phyloP scores from a whole-genome alignment of 371 early-diverging fungal species.

The Rhizopus delemar region DNA sequence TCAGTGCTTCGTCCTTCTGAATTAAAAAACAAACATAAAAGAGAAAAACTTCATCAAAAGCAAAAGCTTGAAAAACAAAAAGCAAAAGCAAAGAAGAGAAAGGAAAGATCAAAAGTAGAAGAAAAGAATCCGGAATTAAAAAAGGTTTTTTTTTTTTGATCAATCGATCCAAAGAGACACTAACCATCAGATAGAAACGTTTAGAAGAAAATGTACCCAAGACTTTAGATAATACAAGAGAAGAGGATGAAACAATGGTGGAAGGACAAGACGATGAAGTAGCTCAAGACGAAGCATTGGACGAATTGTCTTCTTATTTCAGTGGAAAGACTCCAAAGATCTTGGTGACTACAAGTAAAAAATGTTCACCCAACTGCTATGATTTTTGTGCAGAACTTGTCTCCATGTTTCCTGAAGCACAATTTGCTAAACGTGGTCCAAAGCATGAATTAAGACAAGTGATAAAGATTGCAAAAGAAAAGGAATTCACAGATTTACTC shows the following conservation, averaged over 20 bases:
- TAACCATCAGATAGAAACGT: constrained; percentile 63
- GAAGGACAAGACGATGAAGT: constrained; percentile 82
- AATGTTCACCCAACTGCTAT: constrained; percentile 57
- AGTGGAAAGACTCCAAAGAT: constrained; percentile 88
- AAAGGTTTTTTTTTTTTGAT: constrained; percentile 48
- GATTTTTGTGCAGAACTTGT: constrained; percentile 89
- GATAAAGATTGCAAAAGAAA: constrained; percentile 83
- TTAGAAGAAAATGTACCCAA: constrained; percentile 87
- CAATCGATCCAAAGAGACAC: not conserved
- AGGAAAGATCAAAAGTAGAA: constrained; percentile 78
- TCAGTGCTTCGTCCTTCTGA: constrained; percentile 39
- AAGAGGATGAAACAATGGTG: constrained; percentile 92
- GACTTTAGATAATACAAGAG: constrained; percentile 91
- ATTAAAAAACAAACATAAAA: constrained; percentile 79
- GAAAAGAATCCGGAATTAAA: constrained; percentile 84
- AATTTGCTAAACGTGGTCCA: constrained; percentile 84
- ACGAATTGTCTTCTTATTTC: constrained; percentile 94
- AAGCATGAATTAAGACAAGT: constrained; percentile 91
- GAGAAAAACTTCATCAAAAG: constrained; percentile 77
- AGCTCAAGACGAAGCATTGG: constrained; percentile 84
- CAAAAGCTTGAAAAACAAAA: constrained; percentile 72
- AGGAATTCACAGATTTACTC: constrained; percentile 90
- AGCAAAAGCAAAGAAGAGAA: constrained; percentile 73
- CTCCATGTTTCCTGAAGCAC: constrained; percentile 88
- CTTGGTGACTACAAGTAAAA: constrained; percentile 89